A percentile compares a stretch with the other conserved stretches of the same genome.
These are phyloP conservation scores for Puccinia polysora DNA, from an alignment of 1,284 basidiomycete genomes.

Conservation along the genomic window DNA sequence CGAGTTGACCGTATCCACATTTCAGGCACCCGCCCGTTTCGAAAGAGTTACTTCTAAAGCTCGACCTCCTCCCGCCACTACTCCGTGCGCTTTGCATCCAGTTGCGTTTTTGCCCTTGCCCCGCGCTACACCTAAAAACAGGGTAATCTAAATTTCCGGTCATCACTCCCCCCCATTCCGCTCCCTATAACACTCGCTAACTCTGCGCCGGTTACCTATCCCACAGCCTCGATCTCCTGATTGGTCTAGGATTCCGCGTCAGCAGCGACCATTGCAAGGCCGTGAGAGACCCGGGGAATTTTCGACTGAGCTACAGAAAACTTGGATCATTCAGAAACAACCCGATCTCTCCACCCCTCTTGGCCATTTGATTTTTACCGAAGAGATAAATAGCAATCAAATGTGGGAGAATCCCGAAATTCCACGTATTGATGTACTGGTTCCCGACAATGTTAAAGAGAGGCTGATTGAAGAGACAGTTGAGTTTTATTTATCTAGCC, in stretches of 20 bases:
- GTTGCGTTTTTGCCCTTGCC: too few relatives aligned
- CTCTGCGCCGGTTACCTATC: too few relatives aligned
- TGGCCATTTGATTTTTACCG: slow-evolving; percentile 27
- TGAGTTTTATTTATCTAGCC: slow-evolving; percentile 6
- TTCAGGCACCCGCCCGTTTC: too few relatives aligned
- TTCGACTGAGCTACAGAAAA: slow-evolving; percentile 1
- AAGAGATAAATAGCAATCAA: slow-evolving; percentile 33
- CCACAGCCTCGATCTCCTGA: slow-evolving; percentile 34
- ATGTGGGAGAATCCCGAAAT: slow-evolving; percentile 42
- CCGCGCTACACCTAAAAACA: too few relatives aligned
- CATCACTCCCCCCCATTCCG: too few relatives aligned
- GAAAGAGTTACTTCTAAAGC: too few relatives aligned
- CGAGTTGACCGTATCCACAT: too few relatives aligned
- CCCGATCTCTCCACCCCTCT: slow-evolving; percentile 29
- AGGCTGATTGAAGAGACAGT: slow-evolving; percentile 18
- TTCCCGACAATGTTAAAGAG: slow-evolving; percentile 24
- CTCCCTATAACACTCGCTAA: too few relatives aligned
- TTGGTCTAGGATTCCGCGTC: slow-evolving; percentile 1
- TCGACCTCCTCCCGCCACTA: too few relatives aligned
- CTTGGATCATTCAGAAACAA: slow-evolving; percentile 25
- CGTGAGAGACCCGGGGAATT: slow-evolving; percentile 37
- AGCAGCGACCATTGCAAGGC: slow-evolving; percentile 29
- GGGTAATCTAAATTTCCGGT: too few relatives aligned
- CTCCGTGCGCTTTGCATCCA: too few relatives aligned
- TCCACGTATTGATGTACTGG: slow-evolving; percentile 22